Evolutionary conservation across 2,329 filamentous ascomycete genomes (phyloP).

Genomic region (Fusarium papillatum): DNA sequence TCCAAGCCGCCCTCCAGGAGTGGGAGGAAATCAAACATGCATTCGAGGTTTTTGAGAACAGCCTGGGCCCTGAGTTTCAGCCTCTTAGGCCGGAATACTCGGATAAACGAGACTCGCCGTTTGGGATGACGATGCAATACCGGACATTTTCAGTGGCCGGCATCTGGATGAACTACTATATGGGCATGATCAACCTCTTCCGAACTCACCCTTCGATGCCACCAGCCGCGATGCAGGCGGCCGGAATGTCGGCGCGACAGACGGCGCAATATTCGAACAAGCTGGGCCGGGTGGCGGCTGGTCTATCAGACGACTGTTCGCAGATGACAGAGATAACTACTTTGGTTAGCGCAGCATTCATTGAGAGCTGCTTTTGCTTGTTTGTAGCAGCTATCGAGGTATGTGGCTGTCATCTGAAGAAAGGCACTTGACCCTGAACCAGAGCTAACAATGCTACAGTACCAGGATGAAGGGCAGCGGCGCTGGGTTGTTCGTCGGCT

Average conservation of each 20-base stretch:
- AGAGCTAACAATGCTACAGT: conserved; percentile 62
- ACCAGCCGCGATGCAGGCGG: conserved; percentile 89
- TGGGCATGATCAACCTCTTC: conserved; percentile 86
- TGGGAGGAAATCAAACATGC: conserved; percentile 83
- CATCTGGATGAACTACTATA: conserved; percentile 90
- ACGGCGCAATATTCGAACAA: conserved; percentile 80
- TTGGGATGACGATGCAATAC: conserved; percentile 86
- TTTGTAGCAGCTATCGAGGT: conserved; percentile 89
- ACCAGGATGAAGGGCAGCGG: conserved; percentile 78
- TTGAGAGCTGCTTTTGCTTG: conserved; percentile 84
- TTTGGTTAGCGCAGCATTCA: conserved; percentile 82
- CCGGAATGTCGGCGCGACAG: conserved; percentile 79
- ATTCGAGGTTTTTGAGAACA: conserved; percentile 75
- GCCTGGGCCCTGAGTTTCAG: conserved; percentile 82
- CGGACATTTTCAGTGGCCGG: conserved; percentile 89
- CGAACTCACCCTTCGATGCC: conserved; percentile 92
- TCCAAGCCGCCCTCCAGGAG: conserved; percentile 79
- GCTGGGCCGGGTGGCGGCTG: conserved; percentile 85
- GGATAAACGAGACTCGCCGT: conserved; percentile 76
- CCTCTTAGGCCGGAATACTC: conserved; percentile 78
- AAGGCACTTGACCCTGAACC: not conserved
- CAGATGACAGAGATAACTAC: conserved; percentile 76
- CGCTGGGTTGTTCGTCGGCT: conserved; percentile 83
- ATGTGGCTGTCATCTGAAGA: conserved; percentile 32
- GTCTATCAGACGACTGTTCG: conserved; percentile 70